phyloP scores from a whole-genome alignment of 2,329 filamentous ascomycete genomes.

The Trichophyton verrucosum region DNA sequence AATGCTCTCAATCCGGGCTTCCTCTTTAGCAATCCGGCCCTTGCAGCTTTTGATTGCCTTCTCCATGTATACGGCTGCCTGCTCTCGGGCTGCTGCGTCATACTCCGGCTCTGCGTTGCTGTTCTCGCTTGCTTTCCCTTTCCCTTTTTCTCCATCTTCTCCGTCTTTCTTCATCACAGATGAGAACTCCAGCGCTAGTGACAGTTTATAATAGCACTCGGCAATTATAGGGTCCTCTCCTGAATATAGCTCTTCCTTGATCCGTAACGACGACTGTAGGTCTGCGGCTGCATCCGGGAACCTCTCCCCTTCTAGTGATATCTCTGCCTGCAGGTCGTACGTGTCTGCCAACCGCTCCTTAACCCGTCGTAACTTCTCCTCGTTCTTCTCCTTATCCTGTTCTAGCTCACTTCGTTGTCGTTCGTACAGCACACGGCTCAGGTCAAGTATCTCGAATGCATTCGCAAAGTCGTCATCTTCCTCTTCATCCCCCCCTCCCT shows the following conservation, averaged over 20 bases:
- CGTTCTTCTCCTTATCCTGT: constrained; percentile 30
- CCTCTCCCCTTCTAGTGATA: constrained; percentile 91
- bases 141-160: constrained; percentile 22
- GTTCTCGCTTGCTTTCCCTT: constrained; percentile 22
- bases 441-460: constrained; percentile 52
- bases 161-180: constrained; percentile 49
- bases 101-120: constrained; percentile 7
- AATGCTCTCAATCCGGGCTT: constrained; percentile 30
- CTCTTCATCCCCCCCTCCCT: constrained; percentile 36
- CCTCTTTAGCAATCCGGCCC: constrained; percentile 42
- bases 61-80: constrained; percentile 46
- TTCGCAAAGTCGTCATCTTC: constrained; percentile 53
- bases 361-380: constrained; percentile 42
- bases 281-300: constrained; percentile 82
- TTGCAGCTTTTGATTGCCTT: constrained; percentile 48
- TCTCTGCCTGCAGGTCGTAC: constrained; percentile 86
- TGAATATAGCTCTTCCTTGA: constrained; percentile 68
- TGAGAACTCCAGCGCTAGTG: constrained; percentile 85
- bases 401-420: constrained; percentile 44
- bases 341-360: constrained; percentile 86
- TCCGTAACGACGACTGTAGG: constrained; percentile 59
- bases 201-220: constrained; percentile 93
- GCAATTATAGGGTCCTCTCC: constrained; percentile 75
- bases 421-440: constrained; percentile 47
- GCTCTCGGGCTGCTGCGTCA: constrained; percentile 42